phyloP scores from a whole-genome alignment of 2,329 filamentous ascomycete genomes.

The Teratosphaeria pseudoeucalypti region DNA sequence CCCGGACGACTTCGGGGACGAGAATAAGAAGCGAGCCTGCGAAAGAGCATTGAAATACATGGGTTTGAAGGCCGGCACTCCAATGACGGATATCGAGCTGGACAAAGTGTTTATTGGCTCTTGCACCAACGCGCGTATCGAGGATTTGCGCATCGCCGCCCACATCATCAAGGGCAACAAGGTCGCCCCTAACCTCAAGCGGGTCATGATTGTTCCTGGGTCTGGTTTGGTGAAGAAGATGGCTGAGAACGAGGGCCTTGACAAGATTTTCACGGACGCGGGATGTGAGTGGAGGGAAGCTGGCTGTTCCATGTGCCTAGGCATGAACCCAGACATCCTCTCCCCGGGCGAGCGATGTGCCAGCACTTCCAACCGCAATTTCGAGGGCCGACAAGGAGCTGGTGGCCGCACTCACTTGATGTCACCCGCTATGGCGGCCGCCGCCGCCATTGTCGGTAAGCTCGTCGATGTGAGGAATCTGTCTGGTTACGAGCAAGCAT shows the following conservation, averaged over 20 bases:
- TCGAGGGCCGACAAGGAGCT: conserved; percentile 91
- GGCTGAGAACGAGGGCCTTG: conserved; percentile 82
- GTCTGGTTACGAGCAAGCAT: conserved; percentile 41
- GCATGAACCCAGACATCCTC: conserved; percentile 98
- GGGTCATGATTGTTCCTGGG: conserved; percentile 91
- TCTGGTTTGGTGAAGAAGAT: conserved; percentile 89
- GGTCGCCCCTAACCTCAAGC: conserved; percentile 78
- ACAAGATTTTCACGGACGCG: conserved; percentile 83
- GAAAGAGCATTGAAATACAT: conserved; percentile 87
- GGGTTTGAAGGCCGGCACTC: conserved; percentile 77
- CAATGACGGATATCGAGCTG: conserved; percentile 80
- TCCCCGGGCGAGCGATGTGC: conserved; percentile 87
- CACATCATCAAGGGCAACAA: conserved; percentile 78
- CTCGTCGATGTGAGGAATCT: conserved; percentile 84
- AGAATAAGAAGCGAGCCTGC: conserved; percentile 70
- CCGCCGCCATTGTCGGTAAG: conserved; percentile 79
- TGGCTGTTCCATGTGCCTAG: conserved; percentile 96
- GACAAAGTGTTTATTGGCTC: conserved; percentile 98
- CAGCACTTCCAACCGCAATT: conserved; percentile 93
- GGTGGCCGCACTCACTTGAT: conserved; percentile 86
- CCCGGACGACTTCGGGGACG: conserved; percentile 73
- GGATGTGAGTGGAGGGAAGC: conserved; percentile 98
- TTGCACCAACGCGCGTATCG: conserved; percentile 94
- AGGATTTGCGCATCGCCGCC: conserved; percentile 83
- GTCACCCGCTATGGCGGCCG: conserved; percentile 94